Conservation (phyloP, 2,329 filamentous ascomycete genomes). For the Thyridium curvatum region DNA sequence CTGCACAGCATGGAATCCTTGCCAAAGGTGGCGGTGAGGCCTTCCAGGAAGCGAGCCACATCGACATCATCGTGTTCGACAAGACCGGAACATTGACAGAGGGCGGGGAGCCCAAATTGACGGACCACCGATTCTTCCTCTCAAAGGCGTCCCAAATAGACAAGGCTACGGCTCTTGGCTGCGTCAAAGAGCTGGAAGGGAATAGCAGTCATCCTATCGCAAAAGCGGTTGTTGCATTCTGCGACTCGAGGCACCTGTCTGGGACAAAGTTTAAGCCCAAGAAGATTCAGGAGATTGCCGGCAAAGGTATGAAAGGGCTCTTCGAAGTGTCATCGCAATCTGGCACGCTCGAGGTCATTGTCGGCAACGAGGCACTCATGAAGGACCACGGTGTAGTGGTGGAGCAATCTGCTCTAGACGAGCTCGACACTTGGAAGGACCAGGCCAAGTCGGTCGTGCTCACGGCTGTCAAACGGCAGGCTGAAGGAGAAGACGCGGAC, state of each 20-base stretch:
- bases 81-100: slow-evolving; percentile 75
- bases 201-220: slow-evolving; percentile 55
- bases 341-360: slow-evolving; percentile 6
- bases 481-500: not conserved
- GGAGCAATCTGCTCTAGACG: not conserved
- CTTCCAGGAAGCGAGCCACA: slow-evolving; percentile 69
- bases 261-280: slow-evolving; percentile 19
- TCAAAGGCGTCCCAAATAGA: slow-evolving; percentile 11
- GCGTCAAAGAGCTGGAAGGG: slow-evolving; percentile 44
- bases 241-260: slow-evolving; percentile 19
- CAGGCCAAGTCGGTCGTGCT: slow-evolving; percentile 9
- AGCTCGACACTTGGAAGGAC: slow-evolving; percentile 6
- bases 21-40: slow-evolving; percentile 75
- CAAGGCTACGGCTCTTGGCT: slow-evolving; percentile 9
- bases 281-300: slow-evolving; percentile 44
- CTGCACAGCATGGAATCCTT: slow-evolving; percentile 68
- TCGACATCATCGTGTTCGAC: slow-evolving; percentile 73
- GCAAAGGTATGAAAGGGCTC: slow-evolving; percentile 48
- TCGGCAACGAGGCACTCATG: slow-evolving; percentile 40
- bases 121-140: slow-evolving; percentile 37
- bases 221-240: slow-evolving; percentile 45
- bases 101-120: slow-evolving; percentile 50
- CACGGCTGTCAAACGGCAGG: not conserved
- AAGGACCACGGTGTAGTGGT: slow-evolving; percentile 42
- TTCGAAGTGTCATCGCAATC: slow-evolving; percentile 26